Conservation (phyloP, 2,329 filamentous ascomycete genomes). For the Colletotrichum scovillei region DNA sequence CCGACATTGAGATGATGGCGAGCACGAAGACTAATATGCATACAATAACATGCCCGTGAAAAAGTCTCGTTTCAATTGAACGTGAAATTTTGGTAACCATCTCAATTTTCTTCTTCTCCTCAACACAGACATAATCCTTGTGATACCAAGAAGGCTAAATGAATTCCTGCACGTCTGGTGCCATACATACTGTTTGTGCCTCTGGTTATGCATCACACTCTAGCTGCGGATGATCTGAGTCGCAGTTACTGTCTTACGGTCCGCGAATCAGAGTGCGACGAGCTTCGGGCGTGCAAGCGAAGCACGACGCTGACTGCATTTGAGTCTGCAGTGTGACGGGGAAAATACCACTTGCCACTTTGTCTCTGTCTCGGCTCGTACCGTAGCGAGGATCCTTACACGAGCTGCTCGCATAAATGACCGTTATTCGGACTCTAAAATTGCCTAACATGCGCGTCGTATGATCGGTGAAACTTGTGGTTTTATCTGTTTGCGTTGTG, state of each 20-base stretch:
- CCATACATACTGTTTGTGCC: neutral
- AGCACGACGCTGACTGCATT: neutral
- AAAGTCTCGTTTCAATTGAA: too few species aligned
- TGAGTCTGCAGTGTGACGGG: neutral
- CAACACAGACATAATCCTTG: too few species aligned
- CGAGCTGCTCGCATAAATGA: neutral
- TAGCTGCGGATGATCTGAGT: neutral
- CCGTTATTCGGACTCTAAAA: neutral
- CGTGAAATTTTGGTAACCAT: too few species aligned
- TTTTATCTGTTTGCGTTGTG: too few species aligned
- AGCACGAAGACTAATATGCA: too few species aligned
- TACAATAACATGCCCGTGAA: too few species aligned
- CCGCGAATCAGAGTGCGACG: neutral
- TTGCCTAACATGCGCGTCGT: neutral
- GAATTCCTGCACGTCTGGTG: neutral
- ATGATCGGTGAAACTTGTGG: too few species aligned
- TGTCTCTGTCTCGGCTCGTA: neutral
- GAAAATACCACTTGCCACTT: neutral
- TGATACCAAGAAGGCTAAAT: too few species aligned
- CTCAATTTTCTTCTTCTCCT: too few species aligned
- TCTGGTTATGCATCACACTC: neutral
- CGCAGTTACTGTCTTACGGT: neutral
- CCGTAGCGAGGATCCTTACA: neutral
- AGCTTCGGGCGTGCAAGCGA: neutral
- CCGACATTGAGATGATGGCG: neutral